Percentiles rank a stretch among this genome's conserved stretches.
These are phyloP conservation scores for Capronia coronata DNA, from an alignment of 2,329 filamentous ascomycete genomes.

Conservation along the genomic window DNA sequence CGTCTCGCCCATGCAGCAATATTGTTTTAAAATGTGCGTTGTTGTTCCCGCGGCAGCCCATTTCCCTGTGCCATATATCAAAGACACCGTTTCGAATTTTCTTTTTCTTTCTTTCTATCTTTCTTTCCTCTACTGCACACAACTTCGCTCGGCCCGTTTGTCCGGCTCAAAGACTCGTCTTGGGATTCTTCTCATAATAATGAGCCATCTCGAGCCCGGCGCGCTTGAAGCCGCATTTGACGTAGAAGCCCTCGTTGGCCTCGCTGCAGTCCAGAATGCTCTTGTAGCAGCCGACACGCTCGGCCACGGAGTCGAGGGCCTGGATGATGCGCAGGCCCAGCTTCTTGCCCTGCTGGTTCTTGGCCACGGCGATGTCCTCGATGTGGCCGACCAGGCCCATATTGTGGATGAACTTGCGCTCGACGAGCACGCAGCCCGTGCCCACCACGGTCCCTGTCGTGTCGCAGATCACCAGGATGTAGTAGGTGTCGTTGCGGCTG, in stretches of 20 bases:
- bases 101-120: too few relatives aligned
- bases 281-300: conserved; percentile 91
- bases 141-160: not conserved
- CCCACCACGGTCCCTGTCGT: conserved; percentile 67
- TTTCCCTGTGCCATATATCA: too few relatives aligned
- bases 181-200: conserved; percentile 55
- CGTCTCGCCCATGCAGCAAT: too few relatives aligned
- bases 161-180: conserved; percentile 13
- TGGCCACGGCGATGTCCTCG: conserved; percentile 92
- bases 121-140: not conserved
- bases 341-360: conserved; percentile 96
- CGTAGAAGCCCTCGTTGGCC: conserved; percentile 92
- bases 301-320: conserved; percentile 80
- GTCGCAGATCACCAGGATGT: conserved; percentile 78
- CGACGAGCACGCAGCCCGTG: conserved; percentile 81
- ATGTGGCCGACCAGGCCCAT: conserved; percentile 76
- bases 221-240: conserved; percentile 92
- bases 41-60: too few relatives aligned
- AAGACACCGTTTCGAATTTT: too few relatives aligned
- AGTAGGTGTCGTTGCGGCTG: conserved; percentile 69
- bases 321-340: conserved; percentile 88
- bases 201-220: conserved; percentile 95
- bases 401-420: conserved; percentile 63
- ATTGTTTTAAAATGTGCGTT: too few relatives aligned
- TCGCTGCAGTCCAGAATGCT: conserved; percentile 95